Evolutionary conservation across 169 alveolate genomes (phyloP).

Genomic region (Cryptosporidium meleagridis): DNA sequence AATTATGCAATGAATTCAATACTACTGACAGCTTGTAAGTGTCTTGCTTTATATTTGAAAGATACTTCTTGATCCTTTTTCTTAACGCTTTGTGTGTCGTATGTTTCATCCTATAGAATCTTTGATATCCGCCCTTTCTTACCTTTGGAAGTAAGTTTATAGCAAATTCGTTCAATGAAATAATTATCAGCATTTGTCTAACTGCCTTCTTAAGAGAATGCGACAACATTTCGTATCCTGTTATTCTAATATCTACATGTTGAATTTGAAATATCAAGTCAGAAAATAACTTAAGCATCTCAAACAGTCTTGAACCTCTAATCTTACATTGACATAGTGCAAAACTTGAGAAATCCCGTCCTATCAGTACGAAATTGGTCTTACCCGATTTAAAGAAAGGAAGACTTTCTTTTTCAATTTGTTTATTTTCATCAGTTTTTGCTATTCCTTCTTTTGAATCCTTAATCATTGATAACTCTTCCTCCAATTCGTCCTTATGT

Average conservation of each 20-base stretch:
- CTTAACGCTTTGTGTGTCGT: constrained; percentile 56
- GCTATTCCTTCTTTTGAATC: neutral
- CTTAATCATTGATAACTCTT: neutral
- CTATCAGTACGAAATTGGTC: constrained; percentile 35
- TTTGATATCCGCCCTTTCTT: constrained; percentile 69
- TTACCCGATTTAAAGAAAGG: constrained; percentile 37
- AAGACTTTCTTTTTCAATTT: neutral
- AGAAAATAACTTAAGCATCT: constrained; percentile 36
- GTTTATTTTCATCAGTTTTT: neutral
- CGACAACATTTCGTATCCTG: constrained; percentile 53
- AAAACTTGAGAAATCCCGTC: constrained; percentile 59
- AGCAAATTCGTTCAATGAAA: constrained; percentile 61
- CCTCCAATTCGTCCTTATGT: constrained; percentile 34
- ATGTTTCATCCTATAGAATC: constrained; percentile 72
- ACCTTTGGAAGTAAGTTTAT: constrained; percentile 48
- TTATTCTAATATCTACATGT: constrained; percentile 25
- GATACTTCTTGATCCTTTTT: constrained; percentile 38
- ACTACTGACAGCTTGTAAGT: constrained; percentile 53
- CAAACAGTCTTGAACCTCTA: constrained; percentile 20
- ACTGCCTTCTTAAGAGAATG: constrained; percentile 62
- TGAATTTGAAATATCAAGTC: constrained; percentile 59
- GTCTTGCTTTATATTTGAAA: constrained; percentile 9
- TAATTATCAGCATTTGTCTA: constrained; percentile 52
- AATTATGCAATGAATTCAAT: constrained; percentile 2
- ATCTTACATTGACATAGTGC: constrained; percentile 57